Base-by-base conservation (phyloP, 2,329 filamentous ascomycete species). In the Diaporthe velutina region DNA sequence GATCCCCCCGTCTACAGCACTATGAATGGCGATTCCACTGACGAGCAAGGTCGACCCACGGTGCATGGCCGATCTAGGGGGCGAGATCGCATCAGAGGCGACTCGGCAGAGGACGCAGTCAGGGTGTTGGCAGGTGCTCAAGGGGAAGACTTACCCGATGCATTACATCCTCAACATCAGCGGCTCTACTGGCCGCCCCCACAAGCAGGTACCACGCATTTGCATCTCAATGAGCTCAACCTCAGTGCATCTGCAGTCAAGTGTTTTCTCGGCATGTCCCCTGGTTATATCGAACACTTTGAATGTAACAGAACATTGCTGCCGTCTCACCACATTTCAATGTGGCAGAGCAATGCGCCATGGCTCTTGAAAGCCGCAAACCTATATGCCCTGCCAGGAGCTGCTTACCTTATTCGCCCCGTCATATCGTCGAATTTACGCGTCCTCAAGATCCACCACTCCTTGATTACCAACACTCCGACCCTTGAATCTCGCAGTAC, bases 401-500 rank as follows among this genome's bases (percentile, higher is more conserved):
- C 83, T 6, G 82, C 85, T 0, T 84, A 90, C 77, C 77, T 88
- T 12, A 86, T 90, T 72, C 85, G 90, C 0, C 89, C 90, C 0
- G 86, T 88, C 0, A 82, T 88, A 68, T 89, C 88, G 1, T 86
- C 88, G 1, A 89, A 89, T 76, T 82, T 92, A 6, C 86, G 87
- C 42, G 83, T 83, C 1, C 81, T 92, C 2, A 86, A 88, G 17
- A 82, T 91, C 8, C 91, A 93, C 70, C 91, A 93, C 79, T 92
- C 90, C 0, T 77, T 92, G 2, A 85, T 92, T 8, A 93, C 91
- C 0, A 85, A 86, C 54, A 83, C 90, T 12, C 88, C 87, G 2
- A 87, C 86, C 0, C 76, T 91, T 5, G 75, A 83, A 6, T 80
- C 83, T 10, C 80, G 83, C 1, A 82, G 81, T 13, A 77, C 87